Evolutionary conservation across 2,329 filamentous ascomycete genomes (phyloP).

Genomic region (Aspergillus thermomutatus): DNA sequence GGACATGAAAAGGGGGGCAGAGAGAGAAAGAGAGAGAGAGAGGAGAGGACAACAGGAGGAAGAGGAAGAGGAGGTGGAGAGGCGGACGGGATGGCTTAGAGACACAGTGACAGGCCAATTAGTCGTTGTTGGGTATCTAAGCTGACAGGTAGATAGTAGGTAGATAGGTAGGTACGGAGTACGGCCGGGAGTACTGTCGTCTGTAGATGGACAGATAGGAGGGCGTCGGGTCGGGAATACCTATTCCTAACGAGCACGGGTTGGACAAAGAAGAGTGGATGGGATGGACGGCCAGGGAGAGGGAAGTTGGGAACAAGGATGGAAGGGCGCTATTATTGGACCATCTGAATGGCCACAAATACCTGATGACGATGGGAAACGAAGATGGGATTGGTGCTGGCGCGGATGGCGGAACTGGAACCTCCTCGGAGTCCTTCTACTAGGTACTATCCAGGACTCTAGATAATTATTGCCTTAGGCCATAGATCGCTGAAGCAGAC

Average conservation of each 20-base stretch:
- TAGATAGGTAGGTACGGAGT: neutral
- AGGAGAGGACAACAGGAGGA: slow-evolving; percentile 5
- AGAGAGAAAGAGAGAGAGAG: slow-evolving; percentile 8
- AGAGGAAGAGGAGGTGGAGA: slow-evolving; percentile 5
- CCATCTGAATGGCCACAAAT: neutral
- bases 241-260: neutral
- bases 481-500: neutral
- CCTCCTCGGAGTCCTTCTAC: neutral
- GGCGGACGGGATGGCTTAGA: slow-evolving; percentile 1
- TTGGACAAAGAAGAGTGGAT: neutral
- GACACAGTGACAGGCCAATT: neutral
- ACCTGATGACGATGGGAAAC: neutral
- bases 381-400: slow-evolving; percentile 2
- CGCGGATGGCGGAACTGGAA: slow-evolving; percentile 12
- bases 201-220: neutral
- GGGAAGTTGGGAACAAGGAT: neutral
- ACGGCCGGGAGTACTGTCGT: neutral
- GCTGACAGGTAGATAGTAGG: neutral
- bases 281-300: neutral
- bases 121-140: neutral
- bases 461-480: neutral
- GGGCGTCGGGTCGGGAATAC: too few relatives aligned
- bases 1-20: slow-evolving; percentile 5
- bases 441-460: too few relatives aligned
- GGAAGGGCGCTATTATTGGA: neutral